Evolutionary conservation across 768 basidiomycete species (phyloP), one percentile per base, ranked within the genome.

Genomic region (Leucocoprinus leucothites): DNA sequence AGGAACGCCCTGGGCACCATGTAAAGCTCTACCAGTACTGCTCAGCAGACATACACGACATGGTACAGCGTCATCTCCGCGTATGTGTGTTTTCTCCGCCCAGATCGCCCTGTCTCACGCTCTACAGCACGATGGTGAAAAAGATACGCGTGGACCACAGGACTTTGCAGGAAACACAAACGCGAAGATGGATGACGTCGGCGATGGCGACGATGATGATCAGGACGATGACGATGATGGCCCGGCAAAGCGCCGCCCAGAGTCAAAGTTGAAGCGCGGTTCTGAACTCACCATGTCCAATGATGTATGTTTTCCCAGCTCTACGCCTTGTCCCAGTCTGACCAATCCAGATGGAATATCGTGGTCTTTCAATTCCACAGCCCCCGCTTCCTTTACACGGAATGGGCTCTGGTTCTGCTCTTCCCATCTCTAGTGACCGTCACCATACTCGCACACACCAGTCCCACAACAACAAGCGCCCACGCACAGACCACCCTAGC

Each of bases 11-110:
- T 48, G 88, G 89, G 16, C 89, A 91, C 68, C 84, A 89, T 72
- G 70, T 84, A 60, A 91, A 91, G 73, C 79, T 91, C 18, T 90
- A 88, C 72, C 87, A 91, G 65, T 92, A 91, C 63, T 85, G 86
- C 67, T 91, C 89, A 11, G 65, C 71, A 11, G 86, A 91, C 64
- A 81, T 87, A 55, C 79, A 84, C 58, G 77, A 81, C 57, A 84
- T 91, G 60, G 81, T 91, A 25, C 78, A 86, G 58, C 80, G 87
- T 41, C 88, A 90, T 67, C 59, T 86, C 19, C 66, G 71, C 48
- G 79, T 77, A 53, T 14, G 73, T 69, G 14, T 49, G 26, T 38
- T 45, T 35, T 57, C 19, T 7, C 49, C 31, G 24, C 18, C 49
- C 57, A 48, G 49, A 40, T 48, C 43, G 6, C 21, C 34, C 45